These are phyloP conservation scores for Uncinocarpus reesii DNA, from an alignment of 2,329 filamentous ascomycete genomes.

Conservation along the genomic window DNA sequence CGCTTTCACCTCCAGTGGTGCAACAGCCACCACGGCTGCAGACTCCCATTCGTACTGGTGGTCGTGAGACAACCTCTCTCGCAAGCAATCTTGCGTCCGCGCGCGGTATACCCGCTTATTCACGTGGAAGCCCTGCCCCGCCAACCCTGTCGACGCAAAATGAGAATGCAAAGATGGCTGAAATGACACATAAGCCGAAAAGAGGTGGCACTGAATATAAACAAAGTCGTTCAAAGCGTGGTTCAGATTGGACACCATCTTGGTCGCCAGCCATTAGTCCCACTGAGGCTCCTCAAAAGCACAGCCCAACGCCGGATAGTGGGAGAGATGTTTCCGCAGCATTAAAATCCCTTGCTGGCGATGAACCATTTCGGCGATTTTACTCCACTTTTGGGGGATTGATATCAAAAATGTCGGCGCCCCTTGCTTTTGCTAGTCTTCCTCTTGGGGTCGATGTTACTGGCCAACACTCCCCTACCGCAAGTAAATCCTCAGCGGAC, in stretches of 20 bases:
- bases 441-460: slow-evolving; percentile 54
- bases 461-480: slow-evolving; percentile 24
- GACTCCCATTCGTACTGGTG: slow-evolving; percentile 37
- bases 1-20: slow-evolving; percentile 25
- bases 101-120: slow-evolving; percentile 57
- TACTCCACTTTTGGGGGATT: slow-evolving; percentile 85
- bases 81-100: slow-evolving; percentile 80
- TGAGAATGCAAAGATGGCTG: slow-evolving; percentile 58
- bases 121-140: slow-evolving; percentile 55
- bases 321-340: slow-evolving; percentile 22
- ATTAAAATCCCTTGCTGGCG: slow-evolving; percentile 30
- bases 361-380: slow-evolving; percentile 80
- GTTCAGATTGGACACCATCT: slow-evolving; percentile 22
- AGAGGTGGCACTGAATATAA: slow-evolving; percentile 23
- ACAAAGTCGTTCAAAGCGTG: slow-evolving; percentile 15
- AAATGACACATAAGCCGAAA: slow-evolving; percentile 38
- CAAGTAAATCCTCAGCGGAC: slow-evolving; percentile 24
- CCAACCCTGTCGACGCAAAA: slow-evolving; percentile 66
- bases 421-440: slow-evolving; percentile 83
- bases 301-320: slow-evolving; percentile 21
- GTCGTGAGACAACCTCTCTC: slow-evolving; percentile 67
- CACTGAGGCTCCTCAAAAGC: slow-evolving; percentile 28
- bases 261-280: slow-evolving; percentile 29
- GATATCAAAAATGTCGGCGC: slow-evolving; percentile 79
- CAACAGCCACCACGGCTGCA: slow-evolving; percentile 33